Base-by-base conservation (phyloP, 768 basidiomycete genomes). In the Pleurotus giganteus region DNA sequence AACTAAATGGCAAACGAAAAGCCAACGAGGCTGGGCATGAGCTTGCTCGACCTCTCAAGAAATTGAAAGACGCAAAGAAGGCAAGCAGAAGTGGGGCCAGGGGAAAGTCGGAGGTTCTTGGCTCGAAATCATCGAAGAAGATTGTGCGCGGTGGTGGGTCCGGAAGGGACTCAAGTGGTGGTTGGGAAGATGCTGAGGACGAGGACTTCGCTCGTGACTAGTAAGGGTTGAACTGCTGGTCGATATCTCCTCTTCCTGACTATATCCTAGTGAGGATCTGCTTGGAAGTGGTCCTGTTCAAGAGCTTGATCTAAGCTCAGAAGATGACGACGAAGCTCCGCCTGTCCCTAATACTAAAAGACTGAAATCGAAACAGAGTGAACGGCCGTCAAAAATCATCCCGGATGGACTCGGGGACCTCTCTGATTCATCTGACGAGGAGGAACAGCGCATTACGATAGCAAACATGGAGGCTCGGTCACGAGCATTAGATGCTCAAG, bases 381-480 rank as follows among this genome's bases (percentile, higher is more conserved):
- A 75, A 56, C 73, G 73, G 6, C 78, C 79, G 1, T 41, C 62
- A 21, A 81, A 79, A 66, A 76, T 80, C 29, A 77, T 82, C 29
- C 78, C 80, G 2, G 78, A 78, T 8, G 71, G 69, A 2, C 80
- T 79, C 34, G 81, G 82, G 50, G 77, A 68, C 31, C 78, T 79
- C 5, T 75, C 78, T 8, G 75, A 75, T 4, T 77, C 71, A 5
- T 74, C 74, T 11, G 78, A 78, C n/a, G 74, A 76, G 43, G 58
- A 54, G 4, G 72, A 67, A 9, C 78, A 66, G 11, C 86, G 75
- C 49, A 70, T 86, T 29, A 94, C 91, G 5, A 84, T 84, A 71
- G 81, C 80, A 23, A 94, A 92, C 63, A 91, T 94, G 80, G 91
- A 89, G 59, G 81, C 84, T 32, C 85, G 84, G 24, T 93, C 91